Base-by-base conservation (phyloP, 2,329 filamentous ascomycete genomes). In the Cladosporium sp. region DNA sequence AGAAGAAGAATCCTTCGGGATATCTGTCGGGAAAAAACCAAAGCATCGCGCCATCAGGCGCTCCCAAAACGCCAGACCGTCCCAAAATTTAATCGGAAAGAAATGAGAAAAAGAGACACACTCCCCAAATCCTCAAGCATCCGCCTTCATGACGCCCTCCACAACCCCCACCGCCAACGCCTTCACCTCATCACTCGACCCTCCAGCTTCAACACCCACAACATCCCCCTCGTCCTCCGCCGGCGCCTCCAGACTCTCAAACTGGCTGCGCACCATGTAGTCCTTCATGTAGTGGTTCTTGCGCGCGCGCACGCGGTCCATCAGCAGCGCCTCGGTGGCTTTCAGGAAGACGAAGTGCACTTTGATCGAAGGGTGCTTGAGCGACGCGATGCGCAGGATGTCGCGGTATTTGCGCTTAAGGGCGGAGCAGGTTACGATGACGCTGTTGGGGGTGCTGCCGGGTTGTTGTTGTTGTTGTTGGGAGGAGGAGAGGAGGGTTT, bases 341-440 rank as follows among this genome's bases (percentile, higher is more conserved):
- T 89, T 86, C 46, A 99, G 88, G 80, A 94, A 99, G 72, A 99
- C 89, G 77, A 99, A 98, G 80, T 97, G 94, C 60, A 98, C 80
- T 26, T 73, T 74, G 53, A 83, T 76, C 23, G 79, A 74, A 7
- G 78, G 77, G 67, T 81, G 74, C 67, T 81, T 77, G 70, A 82
- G 79, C 7, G 78, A 73, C n/a, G 81, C 82, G n/a, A 81, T 76
- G 18, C 82, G 80, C 65, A 84, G 80, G 62, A 83, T 80, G 70
- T 99, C 95, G 72, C 95, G 89, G 83, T 99, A 99, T 81, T 96
- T 97, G 78, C 91, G 91, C 84, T 98, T 98, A 63, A 99, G 85
- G 1, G 94, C 95, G 14, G 92, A 97, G 84, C 95, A 99, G 62
- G 95, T 97, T 67, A 99, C 86, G 59, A 99, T 91, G n/a, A 97